Percentiles rank a stretch among this genome's conserved stretches.
phyloP scores from a whole-genome alignment of 805 yeast genomes.

The Spathaspora hagerdaliae region DNA sequence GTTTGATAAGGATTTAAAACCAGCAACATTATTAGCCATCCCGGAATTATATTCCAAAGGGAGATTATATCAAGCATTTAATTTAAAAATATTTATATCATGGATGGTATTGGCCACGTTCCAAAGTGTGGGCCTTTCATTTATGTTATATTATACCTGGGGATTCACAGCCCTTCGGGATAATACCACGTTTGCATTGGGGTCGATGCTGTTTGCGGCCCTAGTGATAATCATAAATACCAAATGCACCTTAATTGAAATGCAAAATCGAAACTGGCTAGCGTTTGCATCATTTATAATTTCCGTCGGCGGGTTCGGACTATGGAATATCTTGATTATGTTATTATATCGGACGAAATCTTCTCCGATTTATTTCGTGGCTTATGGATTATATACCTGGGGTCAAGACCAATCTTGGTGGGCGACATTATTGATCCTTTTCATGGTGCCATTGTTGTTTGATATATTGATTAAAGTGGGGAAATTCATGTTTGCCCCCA shows the following conservation, averaged over 20 bases:
- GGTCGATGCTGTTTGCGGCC: slow-evolving; percentile 70
- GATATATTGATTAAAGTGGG: slow-evolving; percentile 63
- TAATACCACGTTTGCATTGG: slow-evolving; percentile 77
- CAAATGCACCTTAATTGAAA: slow-evolving; percentile 78
- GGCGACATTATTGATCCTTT: slow-evolving; percentile 63
- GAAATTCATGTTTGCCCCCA: slow-evolving; percentile 54
- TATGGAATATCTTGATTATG: slow-evolving; percentile 80
- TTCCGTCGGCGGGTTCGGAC: slow-evolving; percentile 79
- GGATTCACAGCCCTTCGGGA: slow-evolving; percentile 67
- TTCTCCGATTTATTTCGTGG: slow-evolving; percentile 65
- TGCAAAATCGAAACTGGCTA: slow-evolving; percentile 67
- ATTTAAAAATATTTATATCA: slow-evolving; percentile 58
- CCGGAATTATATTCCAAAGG: slow-evolving; percentile 88
- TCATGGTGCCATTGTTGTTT: slow-evolving; percentile 55
- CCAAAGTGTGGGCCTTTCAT: slow-evolving; percentile 69
- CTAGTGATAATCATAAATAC: slow-evolving; percentile 69
- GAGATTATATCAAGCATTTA: slow-evolving; percentile 68
- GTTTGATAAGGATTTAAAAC: slow-evolving; percentile 86
- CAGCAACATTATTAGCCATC: slow-evolving; percentile 83
- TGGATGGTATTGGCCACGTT: slow-evolving; percentile 79
- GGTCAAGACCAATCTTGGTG: slow-evolving; percentile 86
- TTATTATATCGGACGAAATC: slow-evolving; percentile 53
- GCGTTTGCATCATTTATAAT: slow-evolving; percentile 62
- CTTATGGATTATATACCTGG: slow-evolving; percentile 65
- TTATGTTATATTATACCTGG: slow-evolving; percentile 63